Percentiles rank a stretch among this genome's conserved stretches.
Evolutionary conservation across 306 rosid species (phyloP).

Genomic region (Comarum palustre): DNA sequence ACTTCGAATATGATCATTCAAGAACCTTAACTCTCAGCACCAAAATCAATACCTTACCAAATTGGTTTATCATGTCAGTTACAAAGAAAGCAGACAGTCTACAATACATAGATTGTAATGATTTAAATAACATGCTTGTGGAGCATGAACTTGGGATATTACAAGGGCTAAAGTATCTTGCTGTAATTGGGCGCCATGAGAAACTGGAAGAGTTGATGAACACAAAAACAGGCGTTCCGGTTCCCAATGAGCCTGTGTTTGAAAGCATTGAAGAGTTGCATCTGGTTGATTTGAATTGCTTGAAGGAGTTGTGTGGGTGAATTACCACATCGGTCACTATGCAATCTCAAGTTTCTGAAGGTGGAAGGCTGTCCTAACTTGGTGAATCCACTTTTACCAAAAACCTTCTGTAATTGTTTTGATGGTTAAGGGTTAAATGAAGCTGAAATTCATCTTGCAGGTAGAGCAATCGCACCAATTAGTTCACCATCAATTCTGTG

Average conservation of each 20-base stretch:
- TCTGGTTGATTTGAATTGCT: too few species aligned
- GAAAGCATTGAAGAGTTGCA: too few species aligned
- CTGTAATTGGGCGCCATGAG: not conserved
- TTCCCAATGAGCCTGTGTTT: not conserved
- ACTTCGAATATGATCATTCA: not conserved
- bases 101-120: not conserved
- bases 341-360: slow-evolving; percentile 11
- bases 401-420: not conserved
- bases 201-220: not conserved
- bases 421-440: not conserved
- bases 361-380: not conserved
- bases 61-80: not conserved
- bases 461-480: too few species aligned
- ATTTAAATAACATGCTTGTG: not conserved
- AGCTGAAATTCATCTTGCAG: too few species aligned
- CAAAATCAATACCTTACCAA: not conserved
- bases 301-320: too few species aligned
- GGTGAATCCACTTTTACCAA: not conserved
- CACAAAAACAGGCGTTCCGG: not conserved
- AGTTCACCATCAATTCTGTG: too few species aligned
- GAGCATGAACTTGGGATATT: not conserved
- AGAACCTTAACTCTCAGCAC: not conserved
- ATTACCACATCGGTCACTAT: not conserved
- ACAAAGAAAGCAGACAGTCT: not conserved
- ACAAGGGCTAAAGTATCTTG: not conserved